phyloP scores from a whole-genome alignment of 306 rosid species.

The Begonia loranthoides region DNA sequence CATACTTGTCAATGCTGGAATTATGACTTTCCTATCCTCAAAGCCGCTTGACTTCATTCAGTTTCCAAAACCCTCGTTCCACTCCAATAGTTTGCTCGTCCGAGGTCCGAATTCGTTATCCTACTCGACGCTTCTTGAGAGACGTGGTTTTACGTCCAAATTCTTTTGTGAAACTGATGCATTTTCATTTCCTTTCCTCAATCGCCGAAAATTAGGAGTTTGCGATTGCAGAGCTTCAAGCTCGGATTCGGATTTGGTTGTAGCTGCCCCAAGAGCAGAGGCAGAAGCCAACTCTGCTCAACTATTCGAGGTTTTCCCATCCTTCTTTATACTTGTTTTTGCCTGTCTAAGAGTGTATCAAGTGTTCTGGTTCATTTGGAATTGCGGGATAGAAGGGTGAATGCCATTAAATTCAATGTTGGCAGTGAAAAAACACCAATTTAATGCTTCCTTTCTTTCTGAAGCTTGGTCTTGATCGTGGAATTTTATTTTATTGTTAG shows the following conservation, averaged over 20 bases:
- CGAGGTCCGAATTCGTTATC: slow-evolving; percentile 16
- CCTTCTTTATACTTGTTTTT: neutral
- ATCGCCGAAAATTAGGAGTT: slow-evolving; percentile 20
- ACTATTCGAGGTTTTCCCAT: slow-evolving; percentile 53
- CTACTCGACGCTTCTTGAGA: slow-evolving; percentile 9
- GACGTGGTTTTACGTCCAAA: slow-evolving; percentile 17
- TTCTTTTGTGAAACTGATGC: slow-evolving; percentile 4
- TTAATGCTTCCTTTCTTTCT: no score
- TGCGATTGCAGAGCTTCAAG: slow-evolving; percentile 18
- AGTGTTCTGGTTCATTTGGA: neutral
- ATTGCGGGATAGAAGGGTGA: neutral
- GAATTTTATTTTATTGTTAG: no score
- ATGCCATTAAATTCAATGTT: neutral
- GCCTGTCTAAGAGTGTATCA: neutral
- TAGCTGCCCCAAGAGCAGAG: slow-evolving; percentile 14
- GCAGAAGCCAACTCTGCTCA: slow-evolving; percentile 52
- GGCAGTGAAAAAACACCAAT: no score
- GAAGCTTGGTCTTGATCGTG: no score
- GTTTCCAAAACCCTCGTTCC: slow-evolving; percentile 25
- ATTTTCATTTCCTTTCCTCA: neutral
- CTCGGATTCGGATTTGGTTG: slow-evolving; percentile 28
- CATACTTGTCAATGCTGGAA: slow-evolving; percentile 10
- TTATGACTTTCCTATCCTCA: slow-evolving; percentile 36
- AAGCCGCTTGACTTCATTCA: slow-evolving; percentile 23
- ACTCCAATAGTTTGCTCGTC: slow-evolving; percentile 24